Base-by-base conservation (phyloP, 306 rosid genomes). In the Aeschynomene evenia region DNA sequence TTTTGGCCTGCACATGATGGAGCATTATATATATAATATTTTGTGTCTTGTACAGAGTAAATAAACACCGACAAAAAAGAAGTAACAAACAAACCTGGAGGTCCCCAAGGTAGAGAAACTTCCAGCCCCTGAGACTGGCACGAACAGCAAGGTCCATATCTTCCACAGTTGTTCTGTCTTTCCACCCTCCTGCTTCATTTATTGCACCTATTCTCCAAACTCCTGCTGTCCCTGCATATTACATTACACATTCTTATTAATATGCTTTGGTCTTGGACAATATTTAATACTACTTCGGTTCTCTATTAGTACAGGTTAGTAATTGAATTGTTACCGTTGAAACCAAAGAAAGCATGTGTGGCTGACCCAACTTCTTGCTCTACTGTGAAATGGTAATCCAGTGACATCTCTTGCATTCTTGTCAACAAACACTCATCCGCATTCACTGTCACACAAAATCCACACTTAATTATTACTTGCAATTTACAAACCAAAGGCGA, bases 361-460 rank as follows among this genome's bases (percentile, higher is more conserved):
- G 97, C 89, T 53, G 99, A 95, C 0, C 99, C 99, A 80, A 95
- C 99, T 91, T 95, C 99, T 91, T 95, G 99, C 72, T 95, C 99
- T 28, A 95, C 97, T 3, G 81, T 95, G 84, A 95, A 95, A 87
- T 95, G 99, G 79, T 95, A 95, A 83, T 95, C 97, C 81, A 95
- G 43, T 2, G 97, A 91, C 99, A 95, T 95, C 86, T 95, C 99
- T 82, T 95, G 99, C 99, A 95, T 95, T 70, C 99, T 91, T 64
- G 99, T 89, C 81, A 95, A 68, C 54, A 95, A 33, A 82, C 99
- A 95, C 57, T 95, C 99, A 21, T 95, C 43, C 7, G 97, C 22
- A 80, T 95, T 95, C 79, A 95, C 99, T 95, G 88, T 64, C 77
- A 56, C 52, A 68, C 54, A 49, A 23, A 53, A 16, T 56, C 33